These are phyloP conservation scores for Leptographium radiaticola DNA, from an alignment of 2,329 filamentous ascomycete species.

Conservation along the genomic window DNA sequence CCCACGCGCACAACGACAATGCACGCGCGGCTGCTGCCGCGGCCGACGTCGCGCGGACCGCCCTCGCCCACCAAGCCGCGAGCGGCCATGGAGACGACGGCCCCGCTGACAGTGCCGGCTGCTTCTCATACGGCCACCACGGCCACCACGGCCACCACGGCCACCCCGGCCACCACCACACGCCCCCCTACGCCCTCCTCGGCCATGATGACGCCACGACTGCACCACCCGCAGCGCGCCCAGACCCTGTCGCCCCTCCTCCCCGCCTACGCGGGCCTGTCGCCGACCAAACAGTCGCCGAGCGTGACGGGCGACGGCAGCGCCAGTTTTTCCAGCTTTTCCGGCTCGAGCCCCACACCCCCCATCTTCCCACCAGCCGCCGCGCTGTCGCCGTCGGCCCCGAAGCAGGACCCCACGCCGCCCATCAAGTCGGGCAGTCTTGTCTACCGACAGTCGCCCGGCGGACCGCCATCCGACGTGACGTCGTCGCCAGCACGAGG, in stretches of 20 bases:
- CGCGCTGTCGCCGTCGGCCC: constrained; percentile 43
- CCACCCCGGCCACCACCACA: too few relatives aligned
- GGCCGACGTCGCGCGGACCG: neutral
- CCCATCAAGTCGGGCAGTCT: constrained; percentile 39
- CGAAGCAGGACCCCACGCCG: constrained; percentile 44
- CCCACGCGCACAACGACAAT: constrained; percentile 4
- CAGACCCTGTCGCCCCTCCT: constrained; percentile 25
- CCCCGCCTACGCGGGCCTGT: constrained; percentile 33
- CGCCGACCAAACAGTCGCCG: constrained; percentile 39
- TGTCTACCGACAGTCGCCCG: constrained; percentile 14
- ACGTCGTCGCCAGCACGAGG: neutral
- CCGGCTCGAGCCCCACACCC: constrained; percentile 19
- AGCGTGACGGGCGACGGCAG: constrained; percentile 20
- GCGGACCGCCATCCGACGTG: neutral
- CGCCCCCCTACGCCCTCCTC: constrained; percentile 9
- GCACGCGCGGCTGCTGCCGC: constrained; percentile 6
- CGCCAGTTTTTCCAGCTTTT: constrained; percentile 15
- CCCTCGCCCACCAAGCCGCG: neutral
- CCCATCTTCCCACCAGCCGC: constrained; percentile 44
- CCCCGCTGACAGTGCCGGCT: neutral
- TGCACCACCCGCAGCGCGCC: constrained; percentile 15
- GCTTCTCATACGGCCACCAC: neutral
- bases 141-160: neutral
- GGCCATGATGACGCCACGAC: constrained; percentile 17
- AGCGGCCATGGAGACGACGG: neutral